phyloP scores from a whole-genome alignment of 768 basidiomycete species.

The Suillus cothurnatus region DNA sequence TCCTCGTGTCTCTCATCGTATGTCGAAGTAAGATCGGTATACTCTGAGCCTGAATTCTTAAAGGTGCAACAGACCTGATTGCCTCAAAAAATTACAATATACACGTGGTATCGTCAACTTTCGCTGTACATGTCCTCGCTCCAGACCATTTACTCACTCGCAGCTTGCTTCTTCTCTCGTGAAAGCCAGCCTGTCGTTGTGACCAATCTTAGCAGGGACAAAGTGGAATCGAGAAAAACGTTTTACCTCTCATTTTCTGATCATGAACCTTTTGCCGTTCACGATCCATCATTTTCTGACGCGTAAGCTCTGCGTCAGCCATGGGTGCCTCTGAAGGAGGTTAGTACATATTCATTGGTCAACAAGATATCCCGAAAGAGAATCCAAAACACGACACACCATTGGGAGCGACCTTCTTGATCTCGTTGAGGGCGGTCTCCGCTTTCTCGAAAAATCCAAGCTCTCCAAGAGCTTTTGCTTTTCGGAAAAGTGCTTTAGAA shows the following conservation, averaged over 20 bases:
- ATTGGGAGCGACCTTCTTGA: slow-evolving; percentile 62
- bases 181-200: slow-evolving; percentile 32
- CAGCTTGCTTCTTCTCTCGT: slow-evolving; percentile 30
- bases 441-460: slow-evolving; percentile 78
- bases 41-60: neutral
- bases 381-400: slow-evolving; percentile 40
- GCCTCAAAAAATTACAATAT: slow-evolving; percentile 8
- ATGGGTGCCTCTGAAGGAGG: slow-evolving; percentile 48
- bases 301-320: slow-evolving; percentile 65
- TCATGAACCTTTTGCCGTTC: slow-evolving; percentile 66
- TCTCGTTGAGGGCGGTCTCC: slow-evolving; percentile 60
- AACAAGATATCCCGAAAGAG: neutral
- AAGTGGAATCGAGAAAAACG: neutral
- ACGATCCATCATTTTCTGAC: slow-evolving; percentile 63
- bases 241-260: slow-evolving; percentile 72
- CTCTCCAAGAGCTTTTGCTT: slow-evolving; percentile 78
- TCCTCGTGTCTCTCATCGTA: neutral
- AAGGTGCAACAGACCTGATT: neutral
- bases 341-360: neutral
- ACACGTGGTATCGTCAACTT: slow-evolving; percentile 23
- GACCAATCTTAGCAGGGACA: slow-evolving; percentile 3
- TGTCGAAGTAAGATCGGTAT: neutral
- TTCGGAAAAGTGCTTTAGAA: slow-evolving; percentile 79
- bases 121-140: neutral
- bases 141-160: neutral